Conservation (phyloP, 2,329 filamentous ascomycete species). For the Tolypocladium endophyticum region DNA sequence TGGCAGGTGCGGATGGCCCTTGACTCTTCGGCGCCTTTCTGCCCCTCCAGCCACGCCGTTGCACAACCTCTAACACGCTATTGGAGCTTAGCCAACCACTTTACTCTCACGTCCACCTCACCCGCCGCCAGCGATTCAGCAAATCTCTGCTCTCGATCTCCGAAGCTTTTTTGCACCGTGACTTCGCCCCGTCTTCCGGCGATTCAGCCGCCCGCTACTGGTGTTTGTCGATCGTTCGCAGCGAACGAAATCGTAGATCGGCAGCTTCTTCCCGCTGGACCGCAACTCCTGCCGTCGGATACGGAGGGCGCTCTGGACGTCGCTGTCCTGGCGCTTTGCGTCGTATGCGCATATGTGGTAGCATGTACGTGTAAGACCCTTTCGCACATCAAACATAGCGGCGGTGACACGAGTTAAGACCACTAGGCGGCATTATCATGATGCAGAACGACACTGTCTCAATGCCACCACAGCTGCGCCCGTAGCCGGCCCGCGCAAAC, state of each 20-base stretch:
- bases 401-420: neutral
- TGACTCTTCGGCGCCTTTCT: neutral
- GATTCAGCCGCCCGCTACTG: neutral
- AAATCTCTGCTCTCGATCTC: neutral
- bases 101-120: neutral
- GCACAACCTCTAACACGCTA: constrained; percentile 1
- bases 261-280: neutral
- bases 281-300: neutral
- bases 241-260: neutral
- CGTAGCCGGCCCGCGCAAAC: neutral
- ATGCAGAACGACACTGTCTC: neutral
- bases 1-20: neutral
- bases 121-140: neutral
- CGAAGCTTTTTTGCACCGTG: neutral
- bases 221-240: neutral
- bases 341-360: neutral
- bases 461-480: neutral
- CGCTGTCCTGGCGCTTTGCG: neutral
- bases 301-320: neutral
- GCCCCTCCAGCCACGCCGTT: neutral
- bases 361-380: neutral
- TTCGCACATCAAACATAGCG: neutral
- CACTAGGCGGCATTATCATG: neutral
- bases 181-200: neutral
- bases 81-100: neutral